Conservation (phyloP, 495 filamentous ascomycete genomes). For the Talaromyces thailandensis region DNA sequence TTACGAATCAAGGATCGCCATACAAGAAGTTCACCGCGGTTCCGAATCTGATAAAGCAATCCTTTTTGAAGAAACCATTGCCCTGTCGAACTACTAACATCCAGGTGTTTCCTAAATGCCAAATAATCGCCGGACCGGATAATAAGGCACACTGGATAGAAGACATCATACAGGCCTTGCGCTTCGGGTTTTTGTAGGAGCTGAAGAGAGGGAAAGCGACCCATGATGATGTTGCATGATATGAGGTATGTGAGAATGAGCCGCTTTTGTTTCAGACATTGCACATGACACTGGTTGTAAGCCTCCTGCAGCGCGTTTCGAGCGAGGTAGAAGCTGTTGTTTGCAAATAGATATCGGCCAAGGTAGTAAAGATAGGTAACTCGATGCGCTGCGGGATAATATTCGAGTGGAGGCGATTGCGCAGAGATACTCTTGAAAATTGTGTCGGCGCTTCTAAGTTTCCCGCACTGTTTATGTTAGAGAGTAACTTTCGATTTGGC, state of each 20-base stretch:
- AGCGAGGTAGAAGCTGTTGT: slow-evolving; percentile 69
- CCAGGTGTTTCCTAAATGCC: slow-evolving; percentile 60
- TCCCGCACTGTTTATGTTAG: slow-evolving; percentile 33
- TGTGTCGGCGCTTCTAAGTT: slow-evolving; percentile 60
- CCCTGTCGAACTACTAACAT: slow-evolving; percentile 35
- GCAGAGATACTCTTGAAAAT: slow-evolving; percentile 86
- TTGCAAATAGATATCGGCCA: slow-evolving; percentile 78
- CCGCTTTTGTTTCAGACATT: slow-evolving; percentile 60
- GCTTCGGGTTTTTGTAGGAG: slow-evolving; percentile 68
- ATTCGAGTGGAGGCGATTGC: slow-evolving; percentile 64
- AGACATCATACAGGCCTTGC: slow-evolving; percentile 56
- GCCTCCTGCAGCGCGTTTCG: slow-evolving; percentile 65
- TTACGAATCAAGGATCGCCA: slow-evolving; percentile 78
- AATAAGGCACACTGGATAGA: slow-evolving; percentile 63
- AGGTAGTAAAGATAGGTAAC: slow-evolving; percentile 94
- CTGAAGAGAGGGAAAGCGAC: slow-evolving; percentile 63
- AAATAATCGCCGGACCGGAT: slow-evolving; percentile 72
- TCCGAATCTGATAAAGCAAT: slow-evolving; percentile 60
- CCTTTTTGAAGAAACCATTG: slow-evolving; percentile 72
- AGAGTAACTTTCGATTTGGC: background rate
- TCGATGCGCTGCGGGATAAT: slow-evolving; percentile 80
- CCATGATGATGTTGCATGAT: slow-evolving; percentile 72
- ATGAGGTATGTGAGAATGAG: slow-evolving; percentile 81
- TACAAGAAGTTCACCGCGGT: slow-evolving; percentile 68
- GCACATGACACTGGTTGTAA: slow-evolving; percentile 65